A percentile compares a stretch with the other conserved stretches of the same genome.
Conservation (phyloP, 2,329 filamentous ascomycete species). For the Fusarium nygamai region DNA sequence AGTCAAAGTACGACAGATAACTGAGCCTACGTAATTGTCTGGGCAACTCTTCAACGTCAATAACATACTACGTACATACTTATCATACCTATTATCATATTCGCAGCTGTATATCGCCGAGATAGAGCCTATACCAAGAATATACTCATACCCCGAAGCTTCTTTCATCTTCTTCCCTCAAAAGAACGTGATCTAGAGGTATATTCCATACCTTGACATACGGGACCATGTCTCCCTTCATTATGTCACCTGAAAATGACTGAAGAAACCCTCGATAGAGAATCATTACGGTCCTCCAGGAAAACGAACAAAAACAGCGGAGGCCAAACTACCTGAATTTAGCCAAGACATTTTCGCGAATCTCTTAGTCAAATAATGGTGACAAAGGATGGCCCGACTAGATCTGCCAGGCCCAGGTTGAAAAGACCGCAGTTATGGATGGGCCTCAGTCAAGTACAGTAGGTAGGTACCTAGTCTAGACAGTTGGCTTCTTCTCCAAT, state of each 20-base stretch:
- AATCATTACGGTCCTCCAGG: background rate
- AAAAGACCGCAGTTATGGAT: slow-evolving; percentile 9
- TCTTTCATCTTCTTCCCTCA: background rate
- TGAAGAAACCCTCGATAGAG: too few relatives aligned
- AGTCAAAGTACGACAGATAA: background rate
- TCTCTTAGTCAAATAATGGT: background rate
- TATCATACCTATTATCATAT: background rate
- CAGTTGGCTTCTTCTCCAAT: background rate
- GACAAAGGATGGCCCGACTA: slow-evolving; percentile 25
- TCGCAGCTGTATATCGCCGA: background rate
- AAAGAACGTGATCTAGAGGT: background rate
- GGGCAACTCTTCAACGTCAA: background rate
- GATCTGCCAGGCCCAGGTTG: background rate
- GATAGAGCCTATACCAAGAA: background rate
- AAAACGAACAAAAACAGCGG: slow-evolving; percentile 14
- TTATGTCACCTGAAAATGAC: background rate
- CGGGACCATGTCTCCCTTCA: background rate
- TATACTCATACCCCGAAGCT: background rate
- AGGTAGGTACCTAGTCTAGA: background rate
- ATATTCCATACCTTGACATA: background rate
- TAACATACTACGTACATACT: background rate
- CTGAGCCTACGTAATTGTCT: background rate
- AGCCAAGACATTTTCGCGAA: slow-evolving; percentile 17
- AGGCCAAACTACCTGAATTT: slow-evolving; percentile 21
- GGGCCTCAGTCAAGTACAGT: background rate